A percentile compares a stretch with the other conserved stretches of the same genome.
Conservation (phyloP, 2,329 filamentous ascomycete species). For the Hymenoscyphus albidus region DNA sequence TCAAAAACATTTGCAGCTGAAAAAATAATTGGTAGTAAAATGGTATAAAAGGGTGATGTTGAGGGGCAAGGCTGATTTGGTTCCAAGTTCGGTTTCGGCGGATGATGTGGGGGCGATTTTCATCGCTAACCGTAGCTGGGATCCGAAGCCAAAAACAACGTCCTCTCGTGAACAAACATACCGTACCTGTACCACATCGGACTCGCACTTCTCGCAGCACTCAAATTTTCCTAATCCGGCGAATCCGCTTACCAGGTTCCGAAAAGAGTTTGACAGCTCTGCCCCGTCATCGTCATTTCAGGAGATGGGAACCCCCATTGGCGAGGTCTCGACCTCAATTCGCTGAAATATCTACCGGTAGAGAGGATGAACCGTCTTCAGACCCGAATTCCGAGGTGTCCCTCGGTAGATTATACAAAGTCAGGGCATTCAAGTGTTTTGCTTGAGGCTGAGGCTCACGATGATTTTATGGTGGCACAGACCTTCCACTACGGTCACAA, state of each 20-base stretch:
- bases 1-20: too few species aligned
- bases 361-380: background rate
- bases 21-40: too few species aligned
- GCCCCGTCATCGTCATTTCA: background rate
- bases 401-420: background rate
- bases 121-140: background rate
- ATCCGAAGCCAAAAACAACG: background rate
- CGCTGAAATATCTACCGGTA: background rate
- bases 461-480: background rate
- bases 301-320: background rate
- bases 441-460: background rate
- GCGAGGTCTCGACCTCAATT: background rate
- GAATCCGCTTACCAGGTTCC: background rate
- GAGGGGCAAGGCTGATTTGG: background rate
- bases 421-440: background rate
- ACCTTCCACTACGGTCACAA: background rate
- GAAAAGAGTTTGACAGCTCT: background rate
- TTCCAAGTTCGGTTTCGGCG: background rate
- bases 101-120: background rate
- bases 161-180: background rate
- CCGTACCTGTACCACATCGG: background rate
- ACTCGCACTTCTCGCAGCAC: background rate
- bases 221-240: background rate
- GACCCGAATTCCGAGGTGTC: background rate
- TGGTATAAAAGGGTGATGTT: background rate